These are phyloP conservation scores for Tulasnella sp. DNA, from an alignment of 768 basidiomycete genomes.

Conservation along the genomic window DNA sequence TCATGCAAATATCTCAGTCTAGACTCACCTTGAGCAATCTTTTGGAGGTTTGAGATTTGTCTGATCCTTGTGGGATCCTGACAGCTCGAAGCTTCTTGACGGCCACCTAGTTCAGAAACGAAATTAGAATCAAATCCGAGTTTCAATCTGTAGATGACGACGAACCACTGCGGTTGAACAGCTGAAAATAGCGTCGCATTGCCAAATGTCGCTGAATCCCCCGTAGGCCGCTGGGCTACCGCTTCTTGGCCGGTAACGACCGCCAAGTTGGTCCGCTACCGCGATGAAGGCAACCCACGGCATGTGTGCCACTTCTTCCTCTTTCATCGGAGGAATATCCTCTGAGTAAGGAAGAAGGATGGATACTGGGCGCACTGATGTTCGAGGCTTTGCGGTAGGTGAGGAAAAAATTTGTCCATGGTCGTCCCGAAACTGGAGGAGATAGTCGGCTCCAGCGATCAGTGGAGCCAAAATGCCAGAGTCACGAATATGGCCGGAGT, in stretches of 20 bases:
- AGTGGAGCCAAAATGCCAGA: too few species aligned
- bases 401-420: too few species aligned
- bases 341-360: not conserved
- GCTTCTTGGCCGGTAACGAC: not conserved
- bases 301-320: not conserved
- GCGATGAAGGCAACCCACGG: not conserved
- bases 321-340: not conserved
- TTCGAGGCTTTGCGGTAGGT: too few species aligned
- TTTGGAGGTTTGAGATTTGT: not conserved
- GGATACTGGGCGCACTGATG: too few species aligned
- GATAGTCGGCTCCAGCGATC: too few species aligned
- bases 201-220: slow-evolving; percentile 2
- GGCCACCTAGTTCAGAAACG: not conserved
- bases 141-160: not conserved
- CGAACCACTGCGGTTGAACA: not conserved
- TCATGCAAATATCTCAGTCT: not conserved
- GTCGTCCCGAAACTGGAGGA: too few species aligned
- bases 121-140: too few species aligned
- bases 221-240: not conserved
- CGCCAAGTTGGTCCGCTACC: not conserved
- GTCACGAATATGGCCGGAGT: too few species aligned
- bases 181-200: not conserved
- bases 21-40: not conserved
- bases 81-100: not conserved
- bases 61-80: not conserved